phyloP scores from a whole-genome alignment of 495 filamentous ascomycete species.

The Jackrogersella multiformis region DNA sequence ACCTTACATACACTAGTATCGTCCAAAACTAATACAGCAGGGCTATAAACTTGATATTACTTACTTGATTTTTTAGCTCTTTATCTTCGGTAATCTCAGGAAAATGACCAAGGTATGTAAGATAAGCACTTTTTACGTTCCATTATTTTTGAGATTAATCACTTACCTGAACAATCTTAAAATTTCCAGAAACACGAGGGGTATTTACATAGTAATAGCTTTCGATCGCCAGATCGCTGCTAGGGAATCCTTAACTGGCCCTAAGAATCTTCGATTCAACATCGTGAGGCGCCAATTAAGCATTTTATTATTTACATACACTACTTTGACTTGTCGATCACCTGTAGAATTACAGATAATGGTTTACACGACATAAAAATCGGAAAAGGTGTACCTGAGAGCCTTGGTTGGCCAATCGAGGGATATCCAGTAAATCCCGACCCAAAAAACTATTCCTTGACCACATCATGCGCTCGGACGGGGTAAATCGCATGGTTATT shows the following conservation, averaged over 20 bases:
- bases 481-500: constrained; percentile 14
- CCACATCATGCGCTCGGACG: constrained; percentile 24
- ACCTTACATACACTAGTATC: not conserved
- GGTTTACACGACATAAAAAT: not conserved
- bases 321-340: not conserved
- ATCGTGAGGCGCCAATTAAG: not conserved
- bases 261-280: not conserved
- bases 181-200: not conserved
- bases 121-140: not conserved
- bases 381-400: not conserved
- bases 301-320: constrained; percentile 5
- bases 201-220: too few relatives aligned
- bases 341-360: not conserved
- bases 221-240: constrained; percentile 12
- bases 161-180: not conserved
- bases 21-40: not conserved
- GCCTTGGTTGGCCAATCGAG: not conserved
- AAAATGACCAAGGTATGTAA: not conserved
- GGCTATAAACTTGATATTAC: not conserved
- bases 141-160: not conserved
- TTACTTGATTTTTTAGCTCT: not conserved
- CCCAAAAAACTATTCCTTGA: constrained; percentile 9
- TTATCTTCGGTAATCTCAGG: too few relatives aligned
- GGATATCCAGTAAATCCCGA: not conserved
- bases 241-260: constrained; percentile 2